Base-by-base conservation (phyloP, 805 yeast genomes). In the Wickerhamiella kurtzmanii region DNA sequence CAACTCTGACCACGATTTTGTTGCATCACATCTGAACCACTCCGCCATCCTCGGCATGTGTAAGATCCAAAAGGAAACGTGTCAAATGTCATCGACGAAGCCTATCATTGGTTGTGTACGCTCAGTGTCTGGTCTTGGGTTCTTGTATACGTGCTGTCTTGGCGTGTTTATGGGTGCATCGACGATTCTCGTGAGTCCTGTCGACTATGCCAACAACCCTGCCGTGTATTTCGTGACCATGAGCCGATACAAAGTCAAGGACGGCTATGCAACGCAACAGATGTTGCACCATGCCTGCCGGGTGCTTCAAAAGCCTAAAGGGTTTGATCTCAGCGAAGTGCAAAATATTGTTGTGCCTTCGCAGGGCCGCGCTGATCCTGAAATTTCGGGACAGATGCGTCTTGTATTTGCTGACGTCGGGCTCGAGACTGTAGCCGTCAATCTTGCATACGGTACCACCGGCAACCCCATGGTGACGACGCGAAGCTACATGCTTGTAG, bases 81-180 rank as follows among this genome's bases (percentile, higher is more conserved):
- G 95, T 58, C 89, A 85, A 50, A 70, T 92, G 64, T 72, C 80
- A 13, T 74, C 82, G 37, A 72, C 74, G 32, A 75, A 77, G 37
- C 80, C 96, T 0, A 69, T 92, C 4, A 70, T 89, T 38, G 95
- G 95, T 0, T 79, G 95, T 62, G 94, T 85, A 6, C 76, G 94
- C 40, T 89, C 88, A 54, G 76, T 85, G 1, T 65, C 74, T 2
- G 96, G 96, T 0, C 63, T 89, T 22, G 99, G 99, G 0, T 88
- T 92, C 60, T 65, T 92, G 22, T 89, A 86, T 61, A 74, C 94
- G n/a, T 78, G 79, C 46, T 64, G 88, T 35, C 61, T 92, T 53
- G 98, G 98, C 3, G 78, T 82, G 0, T 92, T 80, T 57, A 66
- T 84, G 48, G 98, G 99, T 0, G 76, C 92, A 0, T 74, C 94